Percentiles rank a stretch among this genome's conserved stretches.
Evolutionary conservation across 345 rosid genomes (phyloP).

Genomic region (Euphorbia tirucalli): DNA sequence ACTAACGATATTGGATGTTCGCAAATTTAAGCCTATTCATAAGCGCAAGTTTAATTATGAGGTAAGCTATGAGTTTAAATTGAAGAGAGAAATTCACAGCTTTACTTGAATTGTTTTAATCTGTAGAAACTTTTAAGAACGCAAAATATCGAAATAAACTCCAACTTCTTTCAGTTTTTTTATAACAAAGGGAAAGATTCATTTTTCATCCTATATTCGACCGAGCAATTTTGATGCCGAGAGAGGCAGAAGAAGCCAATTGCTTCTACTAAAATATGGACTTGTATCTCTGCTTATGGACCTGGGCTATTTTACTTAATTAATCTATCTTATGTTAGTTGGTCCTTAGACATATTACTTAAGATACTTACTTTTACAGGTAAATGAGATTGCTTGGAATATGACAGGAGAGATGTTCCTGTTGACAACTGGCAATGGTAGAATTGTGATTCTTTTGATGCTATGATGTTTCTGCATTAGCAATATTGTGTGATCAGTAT

Average conservation of each 20-base stretch:
- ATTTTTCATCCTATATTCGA: neutral
- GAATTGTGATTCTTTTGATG: constrained; percentile 18
- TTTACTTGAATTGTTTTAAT: neutral
- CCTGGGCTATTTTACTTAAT: neutral
- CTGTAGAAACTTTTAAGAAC: neutral
- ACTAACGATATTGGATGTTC: constrained; percentile 90
- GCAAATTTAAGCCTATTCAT: constrained; percentile 90
- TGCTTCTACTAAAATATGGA: neutral
- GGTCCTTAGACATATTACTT: neutral
- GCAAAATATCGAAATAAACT: neutral
- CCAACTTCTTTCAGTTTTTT: neutral
- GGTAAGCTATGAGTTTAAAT: constrained; percentile 40
- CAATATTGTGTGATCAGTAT: neutral
- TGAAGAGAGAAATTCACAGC: neutral
- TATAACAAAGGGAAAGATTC: neutral
- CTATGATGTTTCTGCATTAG: neutral
- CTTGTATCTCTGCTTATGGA: neutral
- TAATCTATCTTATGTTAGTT: neutral
- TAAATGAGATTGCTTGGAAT: constrained; percentile 98
- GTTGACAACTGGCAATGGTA: constrained; percentile 95
- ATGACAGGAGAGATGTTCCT: constrained; percentile 91
- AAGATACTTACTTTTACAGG: constrained; percentile 39
- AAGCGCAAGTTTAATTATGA: constrained; percentile 85
- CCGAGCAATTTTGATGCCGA: neutral
- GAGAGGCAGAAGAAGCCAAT: neutral